Evolutionary conservation across 2,329 filamentous ascomycete species (phyloP).

Genomic region (Colletotrichum sp.): DNA sequence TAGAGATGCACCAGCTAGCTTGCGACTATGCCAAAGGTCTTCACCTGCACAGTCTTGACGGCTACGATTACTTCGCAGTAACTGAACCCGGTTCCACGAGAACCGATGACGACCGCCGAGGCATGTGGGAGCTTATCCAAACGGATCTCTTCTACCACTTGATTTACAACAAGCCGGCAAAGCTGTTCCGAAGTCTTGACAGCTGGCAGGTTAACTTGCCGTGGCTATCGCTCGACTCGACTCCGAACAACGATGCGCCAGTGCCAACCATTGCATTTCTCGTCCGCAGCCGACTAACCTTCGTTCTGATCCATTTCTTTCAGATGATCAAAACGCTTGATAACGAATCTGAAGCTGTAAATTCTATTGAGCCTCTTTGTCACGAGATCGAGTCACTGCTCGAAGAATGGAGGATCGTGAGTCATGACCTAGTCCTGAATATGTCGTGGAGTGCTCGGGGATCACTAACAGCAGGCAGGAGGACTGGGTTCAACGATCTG

Average conservation of each 20-base stretch:
- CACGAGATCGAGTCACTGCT: slow-evolving; percentile 30
- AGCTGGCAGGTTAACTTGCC: slow-evolving; percentile 37
- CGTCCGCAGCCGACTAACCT: slow-evolving; percentile 31
- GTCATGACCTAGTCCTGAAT: not conserved
- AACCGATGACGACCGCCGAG: slow-evolving; percentile 29
- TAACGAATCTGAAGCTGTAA: not conserved
- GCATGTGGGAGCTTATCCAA: slow-evolving; percentile 38
- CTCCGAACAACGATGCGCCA: slow-evolving; percentile 19
- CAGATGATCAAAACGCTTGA: not conserved
- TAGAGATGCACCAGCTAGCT: slow-evolving; percentile 32
- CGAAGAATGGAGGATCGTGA: slow-evolving; percentile 32
- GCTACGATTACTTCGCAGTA: slow-evolving; percentile 18
- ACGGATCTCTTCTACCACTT: slow-evolving; percentile 36
- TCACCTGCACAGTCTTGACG: slow-evolving; percentile 35
- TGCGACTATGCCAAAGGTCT: slow-evolving; percentile 35
- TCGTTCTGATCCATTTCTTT: slow-evolving; percentile 34
- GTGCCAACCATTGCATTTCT: slow-evolving; percentile 33
- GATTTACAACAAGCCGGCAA: slow-evolving; percentile 33
- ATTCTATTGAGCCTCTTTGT: slow-evolving; percentile 24
- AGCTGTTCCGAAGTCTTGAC: slow-evolving; percentile 26
- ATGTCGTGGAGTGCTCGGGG: no score
- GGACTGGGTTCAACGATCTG: slow-evolving; percentile 28
- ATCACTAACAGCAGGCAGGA: slow-evolving; percentile 17
- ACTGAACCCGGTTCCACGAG: not conserved
- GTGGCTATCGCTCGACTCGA: slow-evolving; percentile 30